Evolutionary conservation across 2,329 filamentous ascomycete species (phyloP).

Genomic region (Penicillium hesseltinei): DNA sequence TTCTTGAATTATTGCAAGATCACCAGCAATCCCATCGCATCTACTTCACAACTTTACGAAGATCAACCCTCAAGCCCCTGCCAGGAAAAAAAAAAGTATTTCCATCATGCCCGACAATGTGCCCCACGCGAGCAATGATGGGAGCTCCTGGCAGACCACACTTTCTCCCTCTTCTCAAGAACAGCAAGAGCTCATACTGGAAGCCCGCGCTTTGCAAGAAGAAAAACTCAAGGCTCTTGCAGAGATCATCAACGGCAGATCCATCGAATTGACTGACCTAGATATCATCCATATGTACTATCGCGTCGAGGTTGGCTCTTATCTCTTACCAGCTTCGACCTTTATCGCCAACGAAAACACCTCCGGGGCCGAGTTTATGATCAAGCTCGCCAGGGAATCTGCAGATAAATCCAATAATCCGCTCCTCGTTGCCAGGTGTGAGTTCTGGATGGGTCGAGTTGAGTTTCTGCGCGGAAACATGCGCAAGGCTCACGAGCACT

Average conservation of each 20-base stretch:
- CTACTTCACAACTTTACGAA: background rate
- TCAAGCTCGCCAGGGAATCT: conserved; percentile 6
- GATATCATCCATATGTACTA: background rate
- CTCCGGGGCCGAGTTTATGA: conserved; percentile 9
- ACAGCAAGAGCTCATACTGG: background rate
- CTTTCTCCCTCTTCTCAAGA: background rate
- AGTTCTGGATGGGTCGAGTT: conserved; percentile 31
- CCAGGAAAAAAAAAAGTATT: background rate
- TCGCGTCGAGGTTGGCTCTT: background rate
- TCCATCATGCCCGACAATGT: background rate
- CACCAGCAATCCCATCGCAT: background rate
- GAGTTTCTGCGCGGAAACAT: conserved; percentile 17
- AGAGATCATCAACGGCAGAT: background rate
- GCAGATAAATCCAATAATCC: conserved; percentile 5
- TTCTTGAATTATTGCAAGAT: no score
- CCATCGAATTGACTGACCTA: background rate
- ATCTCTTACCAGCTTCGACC: background rate
- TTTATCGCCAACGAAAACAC: background rate
- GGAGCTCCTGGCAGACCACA: background rate
- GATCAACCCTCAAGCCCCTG: background rate
- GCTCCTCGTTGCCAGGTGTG: conserved; percentile 17
- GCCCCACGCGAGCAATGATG: background rate
- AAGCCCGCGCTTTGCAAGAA: background rate
- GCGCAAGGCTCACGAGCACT: conserved; percentile 16
- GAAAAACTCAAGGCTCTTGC: background rate